Base-by-base conservation (phyloP, 352 stramenopile species). In the Phytophthora palmivora region DNA sequence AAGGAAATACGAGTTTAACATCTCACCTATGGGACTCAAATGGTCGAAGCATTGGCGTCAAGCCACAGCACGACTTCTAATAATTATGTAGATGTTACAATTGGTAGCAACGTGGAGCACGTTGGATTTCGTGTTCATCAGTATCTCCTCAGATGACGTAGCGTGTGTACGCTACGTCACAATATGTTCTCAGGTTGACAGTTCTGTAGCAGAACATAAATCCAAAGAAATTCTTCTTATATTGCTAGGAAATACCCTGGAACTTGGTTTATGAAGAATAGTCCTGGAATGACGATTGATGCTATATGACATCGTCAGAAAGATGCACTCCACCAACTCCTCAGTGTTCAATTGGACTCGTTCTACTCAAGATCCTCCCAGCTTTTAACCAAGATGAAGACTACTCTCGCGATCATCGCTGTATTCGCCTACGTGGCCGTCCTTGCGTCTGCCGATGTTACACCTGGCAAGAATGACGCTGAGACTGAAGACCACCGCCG, bases 11-110 rank as follows among this genome's bases (percentile, higher is more conserved):
- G 30, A 6, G 18, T 12, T 49, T 42, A 4, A 66, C 67, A 45
- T 44, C 50, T 2, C 71, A 77, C 24, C 30, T 88, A 24, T 90
- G 76, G 76, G 81, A 90, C 67, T 66, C 56, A 55, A 88, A 87
- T 54, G 80, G 80, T 28, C 74, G 76, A 21, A 75, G 65, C 32
- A 70, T 86, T 51, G 58, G 68, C 4, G 48, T 81, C 22, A 56
- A 74, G 36, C 33, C 43, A 10, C 46, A 68, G n/a, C 30, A 49
- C 21, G 26, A 12, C 14, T 33, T 71, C 19, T 57, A 34, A 41
- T 12, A 16, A 19, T n/a, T n/a, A n/a, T n/a, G 41, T 47, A 26
- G 14, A 48, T 46, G 19, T 28, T 6, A 28, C 7, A 34, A 34
- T 12, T 34, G 30, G 11, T 34, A 34, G 30, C 30, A 10, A 6